Evolutionary conservation across 2,329 filamentous ascomycete genomes (phyloP).

Genomic region (Penicillium sp.): DNA sequence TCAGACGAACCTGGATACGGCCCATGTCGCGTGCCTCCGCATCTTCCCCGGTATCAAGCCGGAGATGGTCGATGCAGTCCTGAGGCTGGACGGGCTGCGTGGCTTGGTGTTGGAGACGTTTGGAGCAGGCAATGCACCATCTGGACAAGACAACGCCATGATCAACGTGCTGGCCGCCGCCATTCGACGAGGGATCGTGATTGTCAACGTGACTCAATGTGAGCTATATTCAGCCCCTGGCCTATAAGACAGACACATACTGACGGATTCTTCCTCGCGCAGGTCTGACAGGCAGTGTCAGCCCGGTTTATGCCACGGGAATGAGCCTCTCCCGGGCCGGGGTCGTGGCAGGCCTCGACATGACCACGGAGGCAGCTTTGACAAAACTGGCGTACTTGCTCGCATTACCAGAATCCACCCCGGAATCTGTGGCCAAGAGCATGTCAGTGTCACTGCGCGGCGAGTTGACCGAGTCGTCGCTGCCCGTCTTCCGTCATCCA

Average conservation of each 20-base stretch:
- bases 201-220: constrained; percentile 93
- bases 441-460: constrained; percentile 79
- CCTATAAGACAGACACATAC: background rate
- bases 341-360: constrained; percentile 84
- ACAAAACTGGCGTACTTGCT: constrained; percentile 89
- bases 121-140: constrained; percentile 88
- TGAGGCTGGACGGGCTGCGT: constrained; percentile 72
- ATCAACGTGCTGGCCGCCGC: constrained; percentile 76
- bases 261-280: background rate
- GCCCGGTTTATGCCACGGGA: constrained; percentile 74
- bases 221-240: constrained; percentile 40
- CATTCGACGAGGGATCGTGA: constrained; percentile 76
- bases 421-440: constrained; percentile 65
- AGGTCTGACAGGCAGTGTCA: constrained; percentile 69
- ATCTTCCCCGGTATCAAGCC: constrained; percentile 92
- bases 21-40: constrained; percentile 85
- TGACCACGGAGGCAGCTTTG: constrained; percentile 87
- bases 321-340: constrained; percentile 79
- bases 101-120: constrained; percentile 90
- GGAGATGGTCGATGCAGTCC: constrained; percentile 87
- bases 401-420: constrained; percentile 64
- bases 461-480: constrained; percentile 76
- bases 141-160: constrained; percentile 75
- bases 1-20: constrained; percentile 74
- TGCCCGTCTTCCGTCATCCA: constrained; percentile 76